Conservation (phyloP, 768 basidiomycete genomes). For the Asterophora parasitica region DNA sequence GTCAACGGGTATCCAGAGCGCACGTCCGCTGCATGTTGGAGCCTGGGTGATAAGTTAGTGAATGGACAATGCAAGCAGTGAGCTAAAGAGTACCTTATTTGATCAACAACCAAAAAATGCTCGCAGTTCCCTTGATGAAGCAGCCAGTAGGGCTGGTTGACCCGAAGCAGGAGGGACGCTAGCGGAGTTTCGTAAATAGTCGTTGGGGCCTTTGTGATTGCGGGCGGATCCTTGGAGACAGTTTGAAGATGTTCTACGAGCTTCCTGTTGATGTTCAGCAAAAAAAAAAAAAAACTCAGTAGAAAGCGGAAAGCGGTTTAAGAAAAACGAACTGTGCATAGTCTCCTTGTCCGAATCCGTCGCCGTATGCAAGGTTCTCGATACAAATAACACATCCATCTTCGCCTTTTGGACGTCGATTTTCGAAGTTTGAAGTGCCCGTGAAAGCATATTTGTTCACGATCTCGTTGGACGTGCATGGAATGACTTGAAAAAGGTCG, state of each 20-base stretch:
- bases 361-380: conserved; percentile 56
- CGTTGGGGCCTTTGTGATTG: conserved; percentile 34
- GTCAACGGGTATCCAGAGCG: conserved; percentile 61
- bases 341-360: conserved; percentile 41
- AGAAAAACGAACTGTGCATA: conserved; percentile 45
- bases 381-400: conserved; percentile 54
- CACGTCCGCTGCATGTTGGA: conserved; percentile 55
- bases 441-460: conserved; percentile 32
- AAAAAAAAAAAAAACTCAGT: too few relatives aligned
- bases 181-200: conserved; percentile 47
- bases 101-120: conserved; percentile 69
- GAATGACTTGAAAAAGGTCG: conserved; percentile 54
- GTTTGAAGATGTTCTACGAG: conserved; percentile 24
- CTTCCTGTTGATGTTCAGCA: conserved; percentile 26
- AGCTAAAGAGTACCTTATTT: conserved; percentile 51
- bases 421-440: conserved; percentile 29
- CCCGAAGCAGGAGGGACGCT: conserved; percentile 49
- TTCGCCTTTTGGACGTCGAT: conserved; percentile 7
- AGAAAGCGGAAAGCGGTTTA: conserved; percentile 4
- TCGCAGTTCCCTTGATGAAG: conserved; percentile 80
- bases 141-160: conserved; percentile 79
- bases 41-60: conserved; percentile 31
- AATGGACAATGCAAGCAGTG: neutral
- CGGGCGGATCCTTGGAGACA: conserved; percentile 25
- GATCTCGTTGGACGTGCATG: conserved; percentile 57